Percentiles rank a stretch among this genome's conserved stretches.
These are phyloP conservation scores for Yamadazyma pseudoaaseri DNA, from an alignment of 1,139 yeast species.

Conservation along the genomic window DNA sequence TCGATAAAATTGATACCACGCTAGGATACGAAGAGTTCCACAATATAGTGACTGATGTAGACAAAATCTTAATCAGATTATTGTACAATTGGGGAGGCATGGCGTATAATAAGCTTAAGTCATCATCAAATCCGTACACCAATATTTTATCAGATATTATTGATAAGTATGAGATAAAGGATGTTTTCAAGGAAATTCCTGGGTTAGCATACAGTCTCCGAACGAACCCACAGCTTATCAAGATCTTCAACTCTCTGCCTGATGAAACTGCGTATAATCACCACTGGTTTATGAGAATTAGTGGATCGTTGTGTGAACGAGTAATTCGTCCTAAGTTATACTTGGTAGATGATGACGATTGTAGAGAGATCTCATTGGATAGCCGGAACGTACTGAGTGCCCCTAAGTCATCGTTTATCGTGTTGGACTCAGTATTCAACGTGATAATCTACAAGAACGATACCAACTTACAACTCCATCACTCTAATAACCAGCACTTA, in stretches of 20 bases:
- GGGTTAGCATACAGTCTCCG: conserved; percentile 30
- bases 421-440: conserved; percentile 32
- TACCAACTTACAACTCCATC: conserved; percentile 26
- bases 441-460: conserved; percentile 24
- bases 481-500: conserved; percentile 28
- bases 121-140: conserved; percentile 23
- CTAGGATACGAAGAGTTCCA: conserved; percentile 37
- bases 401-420: conserved; percentile 17
- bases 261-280: conserved; percentile 45
- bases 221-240: conserved; percentile 33
- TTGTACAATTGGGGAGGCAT: conserved; percentile 33
- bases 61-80: conserved; percentile 25
- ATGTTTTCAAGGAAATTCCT: conserved; percentile 27
- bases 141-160: conserved; percentile 12
- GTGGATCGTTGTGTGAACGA: conserved; percentile 16
- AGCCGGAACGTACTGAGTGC: conserved; percentile 16
- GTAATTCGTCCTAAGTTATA: conserved; percentile 31
- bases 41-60: conserved; percentile 24
- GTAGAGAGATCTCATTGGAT: conserved; percentile 19
- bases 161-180: conserved; percentile 23
- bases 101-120: conserved; percentile 13
- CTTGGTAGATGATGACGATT: conserved; percentile 8
- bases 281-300: conserved; percentile 25
- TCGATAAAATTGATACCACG: conserved; percentile 33
- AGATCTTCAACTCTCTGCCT: conserved; percentile 42